Evolutionary conservation across 106 monocot genomes (phyloP), one percentile per base, ranked within the genome.

Genomic region (Amphibolis antarctica): DNA sequence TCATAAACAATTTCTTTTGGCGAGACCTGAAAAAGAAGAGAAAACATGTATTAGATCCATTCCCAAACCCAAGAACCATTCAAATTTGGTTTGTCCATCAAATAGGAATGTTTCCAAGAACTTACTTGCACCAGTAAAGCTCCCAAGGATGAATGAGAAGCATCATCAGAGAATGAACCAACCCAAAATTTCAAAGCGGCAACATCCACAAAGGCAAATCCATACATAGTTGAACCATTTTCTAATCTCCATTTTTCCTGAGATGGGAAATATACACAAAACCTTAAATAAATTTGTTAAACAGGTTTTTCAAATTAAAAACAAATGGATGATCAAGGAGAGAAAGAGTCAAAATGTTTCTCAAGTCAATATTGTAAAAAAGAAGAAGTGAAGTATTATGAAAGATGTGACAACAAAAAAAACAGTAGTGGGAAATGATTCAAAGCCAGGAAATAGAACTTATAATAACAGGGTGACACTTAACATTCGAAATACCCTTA

Each of bases 191-290:
- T 86, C 53, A 83, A 78, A 49, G 89, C 82, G 51, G 94, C 89
- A 74, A 70, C 80, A 68, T 96, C 94, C 15, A 96, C 68, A 70
- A 96, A 96, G 70, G 94, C 83, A 82, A 86, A 96, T 71, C 89
- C 89, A 76, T 86, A 96, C 12, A 65, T 56, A 1, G 69, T 76
- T 47, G 66, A 72, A 22, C 79, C 71, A 44, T 78, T 74, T 18
- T 74, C 66, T 44, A 65, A 67, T 24, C n/a, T 29, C 7, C 30
- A 4, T 19, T 48, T 75, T 71, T 29, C 63, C 87, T 87, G 66
- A 45, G 52, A 25, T 28, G 13, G 12, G 15, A 73, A 55, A 5
- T 20, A 15, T 44, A 47, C 12, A 60, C 28, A 53, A 15, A 2
- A 36, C 36, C 36, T 36, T 36, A 36, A 36, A 36, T 2, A 36